phyloP scores from a whole-genome alignment of 2,329 filamentous ascomycete genomes.

The Neocucurbitaria cava region DNA sequence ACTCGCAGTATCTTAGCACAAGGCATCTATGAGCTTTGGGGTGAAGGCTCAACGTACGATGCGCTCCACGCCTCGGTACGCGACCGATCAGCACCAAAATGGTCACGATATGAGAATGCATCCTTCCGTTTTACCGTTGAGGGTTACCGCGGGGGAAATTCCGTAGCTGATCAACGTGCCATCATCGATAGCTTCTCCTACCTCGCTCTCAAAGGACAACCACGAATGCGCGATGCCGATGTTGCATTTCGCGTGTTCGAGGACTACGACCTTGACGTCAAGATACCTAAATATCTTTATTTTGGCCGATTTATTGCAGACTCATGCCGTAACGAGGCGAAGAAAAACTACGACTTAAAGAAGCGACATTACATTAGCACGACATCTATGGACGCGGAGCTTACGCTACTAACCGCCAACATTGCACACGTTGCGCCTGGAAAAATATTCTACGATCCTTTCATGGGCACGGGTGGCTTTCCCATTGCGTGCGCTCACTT shows the following conservation, averaged over 20 bases:
- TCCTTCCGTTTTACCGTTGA: constrained; percentile 89
- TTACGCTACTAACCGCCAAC: constrained; percentile 90
- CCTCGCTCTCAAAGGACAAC: constrained; percentile 77
- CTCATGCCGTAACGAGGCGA: constrained; percentile 69
- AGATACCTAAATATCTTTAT: constrained; percentile 65
- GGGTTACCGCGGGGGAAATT: constrained; percentile 77
- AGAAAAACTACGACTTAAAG: constrained; percentile 84
- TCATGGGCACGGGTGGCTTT: constrained; percentile 94
- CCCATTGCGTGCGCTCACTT: constrained; percentile 90
- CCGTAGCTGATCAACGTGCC: constrained; percentile 66
- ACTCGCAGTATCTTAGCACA: constrained; percentile 81
- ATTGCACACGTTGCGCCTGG: constrained; percentile 82
- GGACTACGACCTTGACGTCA: constrained; percentile 69
- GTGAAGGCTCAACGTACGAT: constrained; percentile 69
- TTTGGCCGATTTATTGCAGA: constrained; percentile 75
- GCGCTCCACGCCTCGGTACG: constrained; percentile 72
- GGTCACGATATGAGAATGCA: constrained; percentile 67
- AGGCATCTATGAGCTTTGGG: constrained; percentile 91
- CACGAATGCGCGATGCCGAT: constrained; percentile 73
- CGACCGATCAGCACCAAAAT: constrained; percentile 65
- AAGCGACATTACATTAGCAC: constrained; percentile 93
- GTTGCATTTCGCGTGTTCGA: constrained; percentile 83
- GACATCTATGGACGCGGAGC: constrained; percentile 95
- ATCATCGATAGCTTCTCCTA: constrained; percentile 86
- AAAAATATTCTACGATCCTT: constrained; percentile 91